phyloP scores from a whole-genome alignment of 2,329 filamentous ascomycete genomes.

The Apiospora sp. region DNA sequence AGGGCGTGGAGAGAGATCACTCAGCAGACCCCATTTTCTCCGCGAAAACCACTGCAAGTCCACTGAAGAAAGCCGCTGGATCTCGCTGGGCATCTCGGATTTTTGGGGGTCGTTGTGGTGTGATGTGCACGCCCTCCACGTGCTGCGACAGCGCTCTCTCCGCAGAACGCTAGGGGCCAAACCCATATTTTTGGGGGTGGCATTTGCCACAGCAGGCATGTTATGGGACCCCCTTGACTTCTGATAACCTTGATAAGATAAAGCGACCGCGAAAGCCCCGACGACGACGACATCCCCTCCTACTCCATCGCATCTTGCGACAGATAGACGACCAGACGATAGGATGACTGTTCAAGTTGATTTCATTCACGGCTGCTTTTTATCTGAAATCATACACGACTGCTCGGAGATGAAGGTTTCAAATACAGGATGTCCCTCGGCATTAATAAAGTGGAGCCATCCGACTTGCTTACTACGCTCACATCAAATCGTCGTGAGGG shows the following conservation, averaged over 20 bases:
- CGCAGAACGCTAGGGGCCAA: constrained; percentile 14
- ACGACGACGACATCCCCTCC: not conserved
- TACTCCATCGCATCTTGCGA: not conserved
- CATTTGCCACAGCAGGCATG: not conserved
- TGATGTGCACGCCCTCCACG: not conserved
- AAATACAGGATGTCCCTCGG: not conserved
- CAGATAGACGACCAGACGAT: not conserved
- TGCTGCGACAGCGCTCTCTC: constrained; percentile 1
- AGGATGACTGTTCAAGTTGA: not conserved
- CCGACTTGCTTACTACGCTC: not conserved
- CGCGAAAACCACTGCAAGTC: constrained; percentile 15
- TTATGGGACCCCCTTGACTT: not conserved
- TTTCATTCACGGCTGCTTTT: not conserved
- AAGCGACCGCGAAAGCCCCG: not conserved
- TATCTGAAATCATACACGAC: no score
- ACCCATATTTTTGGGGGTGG: not conserved
- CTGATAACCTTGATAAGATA: constrained; percentile 16
- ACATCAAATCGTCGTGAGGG: not conserved
- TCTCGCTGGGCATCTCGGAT: constrained; percentile 6
- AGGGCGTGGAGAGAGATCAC: constrained; percentile 4
- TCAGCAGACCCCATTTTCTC: not conserved
- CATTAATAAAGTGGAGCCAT: not conserved
- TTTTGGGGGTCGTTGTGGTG: not conserved
- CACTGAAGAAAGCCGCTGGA: constrained; percentile 19
- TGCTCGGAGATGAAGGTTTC: not conserved